Conservation (phyloP, 495 filamentous ascomycete genomes). For the Paragyromitra xinjiangensis region DNA sequence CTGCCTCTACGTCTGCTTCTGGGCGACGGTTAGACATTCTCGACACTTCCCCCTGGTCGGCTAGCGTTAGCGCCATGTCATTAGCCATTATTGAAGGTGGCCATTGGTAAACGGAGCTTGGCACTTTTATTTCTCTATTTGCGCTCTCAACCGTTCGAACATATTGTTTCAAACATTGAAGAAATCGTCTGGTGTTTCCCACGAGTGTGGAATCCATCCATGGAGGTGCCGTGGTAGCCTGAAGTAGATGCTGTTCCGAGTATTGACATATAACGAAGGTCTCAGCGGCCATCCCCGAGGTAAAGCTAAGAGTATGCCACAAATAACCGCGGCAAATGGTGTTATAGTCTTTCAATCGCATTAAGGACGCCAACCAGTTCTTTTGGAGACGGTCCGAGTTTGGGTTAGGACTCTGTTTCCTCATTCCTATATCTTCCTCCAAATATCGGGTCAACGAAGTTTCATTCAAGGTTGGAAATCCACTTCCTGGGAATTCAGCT, state of each 20-base stretch:
- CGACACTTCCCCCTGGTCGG: too few species aligned
- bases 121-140: neutral
- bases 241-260: neutral
- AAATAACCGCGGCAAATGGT: neutral
- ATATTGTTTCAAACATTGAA: neutral
- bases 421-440: neutral
- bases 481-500: neutral
- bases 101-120: neutral
- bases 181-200: neutral
- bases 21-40: too few species aligned
- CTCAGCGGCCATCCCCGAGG: neutral
- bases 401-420: too few species aligned
- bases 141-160: neutral
- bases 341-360: neutral
- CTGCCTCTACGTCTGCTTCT: too few species aligned
- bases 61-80: too few species aligned
- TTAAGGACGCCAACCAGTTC: neutral
- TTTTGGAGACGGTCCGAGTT: neutral
- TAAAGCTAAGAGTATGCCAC: constrained; percentile 2
- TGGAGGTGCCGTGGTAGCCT: neutral
- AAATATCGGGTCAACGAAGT: neutral
- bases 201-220: neutral
- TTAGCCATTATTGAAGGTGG: neutral
- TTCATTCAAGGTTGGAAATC: neutral
- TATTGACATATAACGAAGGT: neutral